Evolutionary conservation across 1,284 basidiomycete genomes (phyloP).

Genomic region (Austroboletus novae-zelandiae): DNA sequence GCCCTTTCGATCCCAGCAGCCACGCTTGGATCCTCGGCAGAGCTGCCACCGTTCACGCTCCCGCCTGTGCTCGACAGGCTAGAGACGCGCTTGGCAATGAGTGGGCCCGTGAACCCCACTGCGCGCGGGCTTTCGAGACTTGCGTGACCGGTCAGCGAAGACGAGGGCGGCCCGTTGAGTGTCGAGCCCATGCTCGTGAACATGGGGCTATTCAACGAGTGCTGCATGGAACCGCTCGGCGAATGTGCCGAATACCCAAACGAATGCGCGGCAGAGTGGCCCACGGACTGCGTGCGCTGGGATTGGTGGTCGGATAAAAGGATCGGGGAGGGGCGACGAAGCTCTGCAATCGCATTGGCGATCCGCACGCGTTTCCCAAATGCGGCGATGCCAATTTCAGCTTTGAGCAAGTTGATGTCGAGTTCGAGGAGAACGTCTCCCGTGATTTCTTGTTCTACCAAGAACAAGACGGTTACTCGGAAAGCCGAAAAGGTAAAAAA

Average conservation of each 20-base stretch:
- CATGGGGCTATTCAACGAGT: constrained; percentile 36
- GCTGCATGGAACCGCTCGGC: constrained; percentile 38
- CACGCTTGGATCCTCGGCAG: constrained; percentile 14
- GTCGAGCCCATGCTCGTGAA: constrained; percentile 26
- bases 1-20: constrained; percentile 18
- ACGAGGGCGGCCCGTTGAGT: constrained; percentile 20
- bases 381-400: constrained; percentile 91
- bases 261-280: constrained; percentile 40
- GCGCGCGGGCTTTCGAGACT: constrained; percentile 41
- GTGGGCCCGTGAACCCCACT: constrained; percentile 27
- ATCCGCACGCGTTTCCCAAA: constrained; percentile 96
- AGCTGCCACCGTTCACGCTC: constrained; percentile 27
- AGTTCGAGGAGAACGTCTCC: constrained; percentile 96
- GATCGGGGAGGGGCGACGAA: constrained; percentile 68
- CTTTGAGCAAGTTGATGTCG: constrained; percentile 88
- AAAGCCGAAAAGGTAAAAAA: neutral
- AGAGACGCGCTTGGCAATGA: constrained; percentile 27
- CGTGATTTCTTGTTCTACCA: constrained; percentile 92
- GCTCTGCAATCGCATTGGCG: constrained; percentile 90
- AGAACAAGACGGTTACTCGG: neutral
- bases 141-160: constrained; percentile 26
- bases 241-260: constrained; percentile 33
- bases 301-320: constrained; percentile 39
- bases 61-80: constrained; percentile 29
- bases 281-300: constrained; percentile 40